Evolutionary conservation across 495 filamentous ascomycete species (phyloP), one percentile per base, ranked within the genome.

Genomic region (Penicillium angulare): DNA sequence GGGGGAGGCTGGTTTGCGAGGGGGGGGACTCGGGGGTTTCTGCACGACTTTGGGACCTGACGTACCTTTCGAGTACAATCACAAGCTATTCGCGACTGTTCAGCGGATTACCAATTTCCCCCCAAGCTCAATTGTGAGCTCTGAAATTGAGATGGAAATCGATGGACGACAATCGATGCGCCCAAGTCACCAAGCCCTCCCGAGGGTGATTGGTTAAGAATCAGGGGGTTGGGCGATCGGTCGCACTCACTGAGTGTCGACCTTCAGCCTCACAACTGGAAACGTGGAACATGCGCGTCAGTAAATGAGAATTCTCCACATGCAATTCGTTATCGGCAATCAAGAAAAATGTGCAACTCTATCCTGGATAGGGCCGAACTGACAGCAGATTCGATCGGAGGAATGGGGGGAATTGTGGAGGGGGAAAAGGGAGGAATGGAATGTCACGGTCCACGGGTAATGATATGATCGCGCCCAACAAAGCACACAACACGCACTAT

Each of bases 321-420:
- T 17, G 31, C 32, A 33, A 20, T 27, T 43, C 9, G n/a, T 50
- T 56, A 57, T 63, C 52, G 52, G 38, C 42, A 56, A 61, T 61
- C 53, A 41, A 32, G 43, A 57, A 59, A 35, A 45, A 60, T 59
- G 55, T 56, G 47, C 47, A 51, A 45, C 20, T 51, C 47, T 35
- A 33, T 43, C 47, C 52, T 24, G 49, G 53, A 54, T 43, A 43
- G 53, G 40, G 50, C 31, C 23, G 24, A 43, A 43, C 44, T 50
- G 55, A 57, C 81, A 82, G 64, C 85, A 81, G 75, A 66, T 56
- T 74, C 69, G 31, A 78, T 82, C 81, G 83, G 86, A 64, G 86
- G 64, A 66, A 62, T 66, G 63, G 49, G 47, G 61, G 53, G 50
- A 26, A 27, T 24, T 32, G 47, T 17, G 49, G 21, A 27, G 38